Evolutionary conservation across 441 rosid genomes (phyloP), one percentile per base, ranked within the genome.

Genomic region (Erodium chrysanthum): DNA sequence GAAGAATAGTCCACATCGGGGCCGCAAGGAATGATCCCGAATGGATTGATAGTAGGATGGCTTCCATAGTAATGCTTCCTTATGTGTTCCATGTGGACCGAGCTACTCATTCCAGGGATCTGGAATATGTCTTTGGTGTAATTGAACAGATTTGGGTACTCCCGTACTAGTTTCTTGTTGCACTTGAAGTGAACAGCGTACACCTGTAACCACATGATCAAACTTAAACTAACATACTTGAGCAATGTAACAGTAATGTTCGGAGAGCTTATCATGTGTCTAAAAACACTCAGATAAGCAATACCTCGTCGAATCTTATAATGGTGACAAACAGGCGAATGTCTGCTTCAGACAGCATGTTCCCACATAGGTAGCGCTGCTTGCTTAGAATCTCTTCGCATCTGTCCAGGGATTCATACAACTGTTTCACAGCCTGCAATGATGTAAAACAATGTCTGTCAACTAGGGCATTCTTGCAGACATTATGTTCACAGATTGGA

Each of bases 241-340:
- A 33, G 7, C 37, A 0, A 2, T 33, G 2, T 7, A 33, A 33
- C 37, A 33, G 9, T 37, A 37, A 37, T 37, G 42, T 37, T 37
- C 9, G 10, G 42, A 37, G 7, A 9, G 10, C 29, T 3, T 25
- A 3, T 25, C 3, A 25, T 3, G 29, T 25, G 29, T 25, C 29
- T 25, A 3, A 25, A 25, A 25, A 1, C 29, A 25, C 29, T 25
- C 3, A 3, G 29, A 25, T 72, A 61, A 67, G 35, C 35, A 37
- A 64, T 84, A 92, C 96, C 92, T 90, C 98, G 66, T 90, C 96
- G 59, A 90, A 92, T 87, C 98, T 87, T 76, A 92, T 80, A 40
- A 92, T 84, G 17, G 98, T 90, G 70, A 85, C 92, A 75, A 92
- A 92, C 74, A 90, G 73, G 56, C 93, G 77, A 68, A 92, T 80